These are phyloP conservation scores for Hypoxylon lenormandii DNA, from an alignment of 495 filamentous ascomycete genomes.

Conservation along the genomic window DNA sequence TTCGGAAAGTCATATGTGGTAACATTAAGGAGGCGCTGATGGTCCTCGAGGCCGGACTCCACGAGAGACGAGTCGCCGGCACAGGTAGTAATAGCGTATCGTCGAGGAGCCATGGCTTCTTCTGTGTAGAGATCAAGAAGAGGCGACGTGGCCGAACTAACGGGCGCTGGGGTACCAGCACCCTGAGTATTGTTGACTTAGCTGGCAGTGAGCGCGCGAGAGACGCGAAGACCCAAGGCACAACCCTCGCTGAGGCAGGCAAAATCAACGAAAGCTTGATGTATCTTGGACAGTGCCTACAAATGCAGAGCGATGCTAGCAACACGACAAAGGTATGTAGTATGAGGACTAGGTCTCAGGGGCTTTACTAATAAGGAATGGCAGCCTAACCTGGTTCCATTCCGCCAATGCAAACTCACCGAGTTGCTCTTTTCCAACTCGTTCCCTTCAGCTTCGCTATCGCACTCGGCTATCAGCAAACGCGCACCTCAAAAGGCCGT, in stretches of 20 bases:
- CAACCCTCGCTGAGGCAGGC: slow-evolving; percentile 91
- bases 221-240: slow-evolving; percentile 91
- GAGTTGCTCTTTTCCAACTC: slow-evolving; percentile 96
- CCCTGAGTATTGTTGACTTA: slow-evolving; percentile 89
- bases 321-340: slow-evolving; percentile 76
- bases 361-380: slow-evolving; percentile 39
- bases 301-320: slow-evolving; percentile 87
- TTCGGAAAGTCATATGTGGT: slow-evolving; percentile 89
- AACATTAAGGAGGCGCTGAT: slow-evolving; percentile 87
- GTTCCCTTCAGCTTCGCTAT: slow-evolving; percentile 75
- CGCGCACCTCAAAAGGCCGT: slow-evolving; percentile 82
- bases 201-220: slow-evolving; percentile 93
- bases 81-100: slow-evolving; percentile 90
- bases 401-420: slow-evolving; percentile 95
- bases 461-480: slow-evolving; percentile 54
- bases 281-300: slow-evolving; percentile 96
- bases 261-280: slow-evolving; percentile 98
- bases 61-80: slow-evolving; percentile 86
- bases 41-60: slow-evolving; percentile 89
- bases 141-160: slow-evolving; percentile 67
- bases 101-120: slow-evolving; percentile 94
- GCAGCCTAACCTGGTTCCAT: slow-evolving; percentile 83
- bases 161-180: slow-evolving; percentile 79
- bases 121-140: slow-evolving; percentile 94
- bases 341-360: neutral